These are phyloP conservation scores for Phlebopus sp. DNA, from an alignment of 1,284 basidiomycete species.

Conservation along the genomic window DNA sequence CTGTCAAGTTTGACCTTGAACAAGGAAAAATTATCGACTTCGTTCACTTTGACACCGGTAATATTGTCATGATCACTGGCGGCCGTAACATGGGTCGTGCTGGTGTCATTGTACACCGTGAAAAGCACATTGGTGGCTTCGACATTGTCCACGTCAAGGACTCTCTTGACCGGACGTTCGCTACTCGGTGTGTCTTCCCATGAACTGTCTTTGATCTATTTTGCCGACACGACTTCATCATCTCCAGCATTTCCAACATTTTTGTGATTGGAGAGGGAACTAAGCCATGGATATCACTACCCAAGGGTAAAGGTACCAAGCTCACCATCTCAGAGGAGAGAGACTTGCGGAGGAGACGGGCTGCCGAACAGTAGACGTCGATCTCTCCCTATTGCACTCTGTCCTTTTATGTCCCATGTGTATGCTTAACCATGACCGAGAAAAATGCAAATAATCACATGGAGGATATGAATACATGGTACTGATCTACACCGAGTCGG, in stretches of 20 bases:
- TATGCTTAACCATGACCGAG: conserved; percentile 16
- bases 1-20: conserved; percentile 95
- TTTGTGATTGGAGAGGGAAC: conserved; percentile 95
- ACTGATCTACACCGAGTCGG: too few species aligned
- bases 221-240: conserved; percentile 5
- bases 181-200: conserved; percentile 80
- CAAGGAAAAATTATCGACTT: conserved; percentile 94
- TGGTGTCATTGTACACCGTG: conserved; percentile 93
- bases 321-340: conserved; percentile 88
- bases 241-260: conserved; percentile 85
- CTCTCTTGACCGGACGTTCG: conserved; percentile 91
- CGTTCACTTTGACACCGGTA: conserved; percentile 96
- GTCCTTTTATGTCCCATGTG: conserved; percentile 9
- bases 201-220: background rate
- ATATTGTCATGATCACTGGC: conserved; percentile 97
- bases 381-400: conserved; percentile 33
- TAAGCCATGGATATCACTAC: conserved; percentile 97
- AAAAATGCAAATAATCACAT: conserved; percentile 25
- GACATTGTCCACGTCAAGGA: conserved; percentile 98
- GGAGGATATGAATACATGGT: conserved; percentile 14
- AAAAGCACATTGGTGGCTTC: conserved; percentile 97
- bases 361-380: conserved; percentile 54
- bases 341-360: conserved; percentile 73
- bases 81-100: conserved; percentile 99
- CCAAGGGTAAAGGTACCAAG: conserved; percentile 97